Evolutionary conservation across 2,329 filamentous ascomycete species (phyloP), one percentile per base, ranked within the genome.

Genomic region (Cephalotrichum gorgonifer): DNA sequence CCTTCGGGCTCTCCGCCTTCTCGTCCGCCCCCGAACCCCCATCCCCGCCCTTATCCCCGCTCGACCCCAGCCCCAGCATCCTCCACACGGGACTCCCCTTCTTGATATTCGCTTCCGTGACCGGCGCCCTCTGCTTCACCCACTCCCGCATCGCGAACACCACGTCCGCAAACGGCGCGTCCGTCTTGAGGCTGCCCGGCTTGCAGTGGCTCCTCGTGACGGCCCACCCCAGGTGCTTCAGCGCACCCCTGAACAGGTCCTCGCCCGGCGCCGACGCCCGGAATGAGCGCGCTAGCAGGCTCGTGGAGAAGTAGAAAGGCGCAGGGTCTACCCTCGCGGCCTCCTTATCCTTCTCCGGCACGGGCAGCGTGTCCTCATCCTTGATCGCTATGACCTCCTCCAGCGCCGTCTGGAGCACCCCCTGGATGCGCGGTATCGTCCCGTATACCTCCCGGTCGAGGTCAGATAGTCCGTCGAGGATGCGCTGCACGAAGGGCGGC

Each of bases 111-210:
- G 78, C 78, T 31, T 83, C 78, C 61, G 86, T 94, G 51, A 95
- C 74, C 0, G 90, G 89, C 0, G 79, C 75, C 58, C 84, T 86
- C 61, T 95, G 88, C 23, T 84, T 78, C 14, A 86, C 79, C 88
- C 89, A 98, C 66, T 95, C 89, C 25, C 87, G 78, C 80, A 97
- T 93, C 26, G 97, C 72, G 62, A 94, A 86, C 90, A 93, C 97
- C 44, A 98, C 78, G 0, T 88, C 82, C 4, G 73, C 73, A 89
- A 89, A 98, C 0, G 90, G 87, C 14, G 93, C 93, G 65, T 97
- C 82, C 0, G 93, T 97, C 70, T 94, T 95, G 65, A 97, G 82
- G 59, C 87, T 93, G 25, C 90, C 91, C 0, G 88, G 78, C 56
- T 89, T 88, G 57, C 88, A 88, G 64, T 98, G 93, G 57, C 87